A percentile compares a stretch with the other conserved stretches of the same genome.
These are phyloP conservation scores for Bjerkandera adusta DNA, from an alignment of 1,284 basidiomycete genomes.

Conservation along the genomic window DNA sequence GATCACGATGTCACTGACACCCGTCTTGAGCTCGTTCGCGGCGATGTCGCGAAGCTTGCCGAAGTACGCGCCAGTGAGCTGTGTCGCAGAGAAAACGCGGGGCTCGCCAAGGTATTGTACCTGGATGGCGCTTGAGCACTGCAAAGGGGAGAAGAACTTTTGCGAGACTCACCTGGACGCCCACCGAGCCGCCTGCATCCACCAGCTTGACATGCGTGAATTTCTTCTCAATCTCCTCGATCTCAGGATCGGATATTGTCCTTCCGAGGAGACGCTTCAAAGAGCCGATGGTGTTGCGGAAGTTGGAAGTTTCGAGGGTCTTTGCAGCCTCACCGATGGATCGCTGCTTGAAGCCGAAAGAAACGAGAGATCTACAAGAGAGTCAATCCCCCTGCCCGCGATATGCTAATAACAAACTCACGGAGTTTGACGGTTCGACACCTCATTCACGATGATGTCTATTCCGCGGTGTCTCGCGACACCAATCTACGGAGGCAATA, in stretches of 20 bases:
- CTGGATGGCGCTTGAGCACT: constrained; percentile 37
- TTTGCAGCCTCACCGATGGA: constrained; percentile 91
- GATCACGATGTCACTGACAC: constrained; percentile 88
- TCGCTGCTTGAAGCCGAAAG: constrained; percentile 87
- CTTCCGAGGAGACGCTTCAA: constrained; percentile 88
- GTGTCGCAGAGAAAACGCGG: constrained; percentile 77
- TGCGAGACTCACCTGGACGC: constrained; percentile 67
- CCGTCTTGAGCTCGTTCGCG: constrained; percentile 77
- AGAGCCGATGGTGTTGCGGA: constrained; percentile 91
- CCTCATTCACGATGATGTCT: constrained; percentile 95
- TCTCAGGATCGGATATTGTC: constrained; percentile 72
- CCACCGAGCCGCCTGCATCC: constrained; percentile 80
- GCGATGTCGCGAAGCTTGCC: constrained; percentile 88
- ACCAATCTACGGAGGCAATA: constrained; percentile 64
- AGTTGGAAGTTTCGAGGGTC: constrained; percentile 97
- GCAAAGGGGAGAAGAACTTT: constrained; percentile 16
- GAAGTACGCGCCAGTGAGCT: constrained; percentile 85
- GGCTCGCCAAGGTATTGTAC: constrained; percentile 86
- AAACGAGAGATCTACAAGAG: constrained; percentile 76
- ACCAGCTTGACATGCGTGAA: constrained; percentile 84
- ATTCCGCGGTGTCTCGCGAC: constrained; percentile 91
- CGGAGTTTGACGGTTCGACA: constrained; percentile 93
- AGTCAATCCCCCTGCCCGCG: too few relatives aligned
- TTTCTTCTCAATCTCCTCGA: constrained; percentile 82
- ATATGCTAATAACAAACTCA: constrained; percentile 40